phyloP scores from a whole-genome alignment of 768 basidiomycete genomes.

The Trametes gibbosa region DNA sequence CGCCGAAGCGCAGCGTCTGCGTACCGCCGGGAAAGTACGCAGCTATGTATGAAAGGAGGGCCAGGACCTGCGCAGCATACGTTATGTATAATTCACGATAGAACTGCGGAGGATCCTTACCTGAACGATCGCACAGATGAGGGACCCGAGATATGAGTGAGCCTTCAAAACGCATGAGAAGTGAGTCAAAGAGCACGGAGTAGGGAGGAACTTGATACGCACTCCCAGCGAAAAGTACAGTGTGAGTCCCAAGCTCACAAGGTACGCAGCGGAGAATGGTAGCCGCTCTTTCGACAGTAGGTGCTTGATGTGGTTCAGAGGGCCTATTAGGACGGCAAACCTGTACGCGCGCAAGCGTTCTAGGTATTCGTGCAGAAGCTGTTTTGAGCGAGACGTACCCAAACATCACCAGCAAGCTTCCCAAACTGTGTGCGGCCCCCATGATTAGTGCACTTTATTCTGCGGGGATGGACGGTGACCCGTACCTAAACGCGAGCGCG shows the following conservation, averaged over 20 bases:
- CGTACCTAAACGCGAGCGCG: conserved; percentile 80
- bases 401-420: conserved; percentile 93
- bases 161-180: conserved; percentile 43
- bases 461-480: not conserved
- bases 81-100: not conserved
- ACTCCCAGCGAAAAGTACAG: conserved; percentile 92
- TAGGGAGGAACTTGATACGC: conserved; percentile 29
- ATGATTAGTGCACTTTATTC: not conserved
- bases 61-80: conserved; percentile 52
- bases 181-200: not conserved
- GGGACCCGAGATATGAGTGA: conserved; percentile 82
- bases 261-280: conserved; percentile 81
- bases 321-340: conserved; percentile 85
- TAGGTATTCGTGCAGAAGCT: not conserved
- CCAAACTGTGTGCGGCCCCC: conserved; percentile 50
- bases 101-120: conserved; percentile 32
- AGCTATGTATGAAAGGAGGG: conserved; percentile 84
- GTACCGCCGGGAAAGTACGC: conserved; percentile 95
- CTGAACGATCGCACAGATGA: conserved; percentile 80
- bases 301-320: conserved; percentile 90
- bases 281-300: conserved; percentile 77
- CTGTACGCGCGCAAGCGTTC: conserved; percentile 33
- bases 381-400: conserved; percentile 52
- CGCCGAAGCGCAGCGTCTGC: conserved; percentile 77
- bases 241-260: conserved; percentile 79